A percentile compares a stretch with the other conserved stretches of the same genome.
Evolutionary conservation across 2,329 filamentous ascomycete genomes (phyloP).

Genomic region (Neonectria ditissima): DNA sequence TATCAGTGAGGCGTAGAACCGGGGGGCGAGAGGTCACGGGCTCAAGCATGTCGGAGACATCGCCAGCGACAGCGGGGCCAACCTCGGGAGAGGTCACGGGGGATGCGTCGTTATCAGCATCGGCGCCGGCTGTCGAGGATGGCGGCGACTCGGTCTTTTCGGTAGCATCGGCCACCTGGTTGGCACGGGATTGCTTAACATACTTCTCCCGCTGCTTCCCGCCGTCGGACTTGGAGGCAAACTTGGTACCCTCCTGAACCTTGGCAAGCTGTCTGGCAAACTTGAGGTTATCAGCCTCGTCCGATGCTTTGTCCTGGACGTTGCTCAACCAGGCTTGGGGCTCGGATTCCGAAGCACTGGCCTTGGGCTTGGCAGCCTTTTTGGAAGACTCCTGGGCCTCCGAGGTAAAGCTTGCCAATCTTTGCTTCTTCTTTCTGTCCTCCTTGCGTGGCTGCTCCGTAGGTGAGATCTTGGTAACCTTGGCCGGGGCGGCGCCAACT

Average conservation of each 20-base stretch:
- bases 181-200: conserved; percentile 75
- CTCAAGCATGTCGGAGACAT: conserved; percentile 94
- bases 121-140: conserved; percentile 77
- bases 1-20: conserved; percentile 81
- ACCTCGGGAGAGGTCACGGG: conserved; percentile 74
- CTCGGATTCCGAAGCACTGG: conserved; percentile 41
- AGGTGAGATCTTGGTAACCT: conserved; percentile 46
- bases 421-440: conserved; percentile 61
- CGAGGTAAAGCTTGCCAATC: conserved; percentile 55
- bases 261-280: conserved; percentile 81
- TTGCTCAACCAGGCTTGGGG: conserved; percentile 46
- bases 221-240: conserved; percentile 63
- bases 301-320: conserved; percentile 55
- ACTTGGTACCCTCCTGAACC: conserved; percentile 76
- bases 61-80: conserved; percentile 68
- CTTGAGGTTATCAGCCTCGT: conserved; percentile 76
- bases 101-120: conserved; percentile 86
- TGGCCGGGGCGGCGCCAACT: conserved; percentile 43
- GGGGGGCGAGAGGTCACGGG: conserved; percentile 74
- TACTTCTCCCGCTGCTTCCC: conserved; percentile 76
- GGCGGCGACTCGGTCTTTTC: conserved; percentile 58
- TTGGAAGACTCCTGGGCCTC: conserved; percentile 51
- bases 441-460: conserved; percentile 54
- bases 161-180: conserved; percentile 59
- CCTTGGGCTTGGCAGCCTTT: conserved; percentile 57